Percentiles rank a stretch among this genome's conserved stretches.
Evolutionary conservation across 176 grass and related monocot genomes (phyloP).

Genomic region (Juncus effusus): DNA sequence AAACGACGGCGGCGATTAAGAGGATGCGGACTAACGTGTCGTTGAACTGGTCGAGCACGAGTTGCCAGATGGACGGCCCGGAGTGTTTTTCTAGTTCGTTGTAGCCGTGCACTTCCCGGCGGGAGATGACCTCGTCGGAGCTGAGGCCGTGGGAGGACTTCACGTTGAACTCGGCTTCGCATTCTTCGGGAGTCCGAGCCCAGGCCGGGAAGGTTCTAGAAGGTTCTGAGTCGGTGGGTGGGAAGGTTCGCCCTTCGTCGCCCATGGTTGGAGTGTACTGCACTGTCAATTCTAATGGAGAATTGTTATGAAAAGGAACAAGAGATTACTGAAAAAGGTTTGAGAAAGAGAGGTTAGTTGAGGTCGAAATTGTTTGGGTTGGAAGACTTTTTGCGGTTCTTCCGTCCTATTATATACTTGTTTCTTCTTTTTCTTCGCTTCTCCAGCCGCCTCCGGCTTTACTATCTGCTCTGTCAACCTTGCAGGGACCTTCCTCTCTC

Average conservation of each 20-base stretch:
- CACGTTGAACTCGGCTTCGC: slow-evolving; percentile 38
- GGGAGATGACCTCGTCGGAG: slow-evolving; percentile 32
- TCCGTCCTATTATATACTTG: not conserved
- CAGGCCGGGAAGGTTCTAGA: slow-evolving; percentile 58
- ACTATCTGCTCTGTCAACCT: too few species aligned
- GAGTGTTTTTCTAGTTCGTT: slow-evolving; percentile 89
- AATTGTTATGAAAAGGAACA: not conserved
- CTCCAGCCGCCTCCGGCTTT: too few species aligned
- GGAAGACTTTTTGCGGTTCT: not conserved
- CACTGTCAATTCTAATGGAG: too few species aligned
- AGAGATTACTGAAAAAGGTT: not conserved
- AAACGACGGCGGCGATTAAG: slow-evolving; percentile 71
- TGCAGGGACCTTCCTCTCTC: too few species aligned
- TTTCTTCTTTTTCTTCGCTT: too few species aligned
- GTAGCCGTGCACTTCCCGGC: slow-evolving; percentile 27
- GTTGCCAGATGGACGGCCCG: slow-evolving; percentile 57
- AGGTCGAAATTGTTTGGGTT: not conserved
- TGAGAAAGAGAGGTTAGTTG: not conserved
- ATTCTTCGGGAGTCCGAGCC: slow-evolving; percentile 53
- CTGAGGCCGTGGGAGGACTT: slow-evolving; percentile 26
- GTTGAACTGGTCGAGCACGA: slow-evolving; percentile 64
- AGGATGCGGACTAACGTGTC: slow-evolving; percentile 93
- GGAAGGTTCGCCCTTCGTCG: slow-evolving; percentile 20
- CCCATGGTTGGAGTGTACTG: slow-evolving; percentile 37
- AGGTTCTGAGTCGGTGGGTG: not conserved